A percentile compares a stretch with the other conserved stretches of the same genome.
phyloP scores from a whole-genome alignment of 495 filamentous ascomycete genomes.

The Xylaria nigripes region DNA sequence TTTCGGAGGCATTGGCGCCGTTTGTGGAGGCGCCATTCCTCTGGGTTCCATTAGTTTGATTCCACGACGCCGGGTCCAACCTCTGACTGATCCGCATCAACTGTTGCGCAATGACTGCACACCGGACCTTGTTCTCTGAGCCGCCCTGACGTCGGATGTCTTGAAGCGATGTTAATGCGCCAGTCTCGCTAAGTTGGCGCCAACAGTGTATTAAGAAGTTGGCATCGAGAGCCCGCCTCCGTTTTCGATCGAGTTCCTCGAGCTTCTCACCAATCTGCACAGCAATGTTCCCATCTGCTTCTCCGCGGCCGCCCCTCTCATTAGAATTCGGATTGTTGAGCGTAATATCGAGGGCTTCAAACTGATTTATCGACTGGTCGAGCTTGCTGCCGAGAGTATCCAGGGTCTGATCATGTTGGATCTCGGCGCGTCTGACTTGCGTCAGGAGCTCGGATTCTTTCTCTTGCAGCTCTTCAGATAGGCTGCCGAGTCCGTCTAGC shows the following conservation, averaged over 20 bases:
- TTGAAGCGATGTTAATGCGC: conserved; percentile 70
- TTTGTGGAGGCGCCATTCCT: conserved; percentile 49
- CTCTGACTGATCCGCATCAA: conserved; percentile 80
- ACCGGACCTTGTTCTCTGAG: conserved; percentile 78
- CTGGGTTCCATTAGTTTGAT: conserved; percentile 44
- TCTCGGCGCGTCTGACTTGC: conserved; percentile 82
- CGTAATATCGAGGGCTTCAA: conserved; percentile 77
- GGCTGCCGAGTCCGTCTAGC: conserved; percentile 62
- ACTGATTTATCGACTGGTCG: conserved; percentile 81
- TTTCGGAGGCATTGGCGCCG: conserved; percentile 32
- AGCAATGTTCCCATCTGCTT: conserved; percentile 69
- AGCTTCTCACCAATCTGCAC: conserved; percentile 92
- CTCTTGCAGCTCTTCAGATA: conserved; percentile 78
- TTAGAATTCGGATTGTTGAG: conserved; percentile 48
- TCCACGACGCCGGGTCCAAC: conserved; percentile 67
- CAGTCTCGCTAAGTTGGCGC: conserved; percentile 81
- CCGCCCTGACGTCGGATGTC: conserved; percentile 70
- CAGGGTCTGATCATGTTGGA: conserved; percentile 82
- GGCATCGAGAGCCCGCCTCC: conserved; percentile 81
- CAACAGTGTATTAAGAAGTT: conserved; percentile 94
- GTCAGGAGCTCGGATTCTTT: conserved; percentile 85
- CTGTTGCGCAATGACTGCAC: conserved; percentile 83
- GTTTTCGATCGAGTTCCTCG: conserved; percentile 88
- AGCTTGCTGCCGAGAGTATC: conserved; percentile 78
- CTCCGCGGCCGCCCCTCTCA: conserved; percentile 43